Evolutionary conservation across 163 green algal species (phyloP).

Genomic region (Prototheca wickerhamii): DNA sequence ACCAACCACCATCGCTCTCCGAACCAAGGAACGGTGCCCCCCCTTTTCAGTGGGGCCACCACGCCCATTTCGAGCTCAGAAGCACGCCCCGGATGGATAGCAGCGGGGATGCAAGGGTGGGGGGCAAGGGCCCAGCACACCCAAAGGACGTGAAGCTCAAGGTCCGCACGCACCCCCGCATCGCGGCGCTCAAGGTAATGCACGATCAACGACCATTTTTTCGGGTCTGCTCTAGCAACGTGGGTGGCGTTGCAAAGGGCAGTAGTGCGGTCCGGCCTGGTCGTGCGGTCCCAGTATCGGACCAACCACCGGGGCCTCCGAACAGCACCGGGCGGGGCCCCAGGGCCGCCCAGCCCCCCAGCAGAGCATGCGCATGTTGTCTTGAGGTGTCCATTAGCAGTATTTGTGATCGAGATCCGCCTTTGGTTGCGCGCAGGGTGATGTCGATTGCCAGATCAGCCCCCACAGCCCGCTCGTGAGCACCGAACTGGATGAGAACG

Average conservation of each 20-base stretch:
- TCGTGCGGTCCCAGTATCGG: too few species aligned
- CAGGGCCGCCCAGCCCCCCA: too few species aligned
- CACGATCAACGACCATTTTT: too few species aligned
- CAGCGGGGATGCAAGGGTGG: constrained; percentile 1
- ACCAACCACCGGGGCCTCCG: too few species aligned
- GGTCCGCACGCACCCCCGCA: constrained; percentile 12
- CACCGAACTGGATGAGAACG: constrained; percentile 67
- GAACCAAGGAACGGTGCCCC: too few species aligned
- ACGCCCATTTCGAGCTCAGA: background rate
- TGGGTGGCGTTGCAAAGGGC: too few species aligned
- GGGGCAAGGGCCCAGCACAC: background rate
- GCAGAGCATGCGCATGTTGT: too few species aligned
- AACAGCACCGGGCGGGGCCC: background rate
- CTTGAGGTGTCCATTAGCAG: background rate
- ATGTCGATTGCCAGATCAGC: constrained; percentile 27
- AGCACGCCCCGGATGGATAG: constrained; percentile 7
- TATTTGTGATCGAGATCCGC: background rate
- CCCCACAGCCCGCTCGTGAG: constrained; percentile 59
- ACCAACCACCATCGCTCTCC: background rate
- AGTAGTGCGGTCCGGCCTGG: too few species aligned
- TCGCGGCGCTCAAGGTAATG: constrained; percentile 25
- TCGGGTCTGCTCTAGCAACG: too few species aligned
- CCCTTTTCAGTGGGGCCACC: background rate
- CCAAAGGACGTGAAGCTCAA: background rate
- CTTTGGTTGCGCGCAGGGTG: constrained; percentile 16